Percentiles rank a stretch among this genome's conserved stretches.
Evolutionary conservation across 345 rosid genomes (phyloP).

Genomic region (Viola odorata): DNA sequence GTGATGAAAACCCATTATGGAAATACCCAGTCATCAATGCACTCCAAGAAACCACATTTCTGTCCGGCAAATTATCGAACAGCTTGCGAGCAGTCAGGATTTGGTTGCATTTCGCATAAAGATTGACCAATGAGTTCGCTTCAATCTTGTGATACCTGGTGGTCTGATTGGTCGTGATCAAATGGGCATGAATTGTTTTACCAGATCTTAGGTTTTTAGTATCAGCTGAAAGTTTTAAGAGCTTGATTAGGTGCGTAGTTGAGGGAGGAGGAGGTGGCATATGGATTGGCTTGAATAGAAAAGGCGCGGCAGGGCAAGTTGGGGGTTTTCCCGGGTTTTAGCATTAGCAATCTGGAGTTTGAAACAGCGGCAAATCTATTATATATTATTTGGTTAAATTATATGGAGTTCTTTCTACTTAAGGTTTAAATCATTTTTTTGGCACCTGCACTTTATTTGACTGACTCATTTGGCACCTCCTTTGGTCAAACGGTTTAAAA

Average conservation of each 20-base stretch:
- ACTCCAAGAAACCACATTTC: constrained; percentile 66
- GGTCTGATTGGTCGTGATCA: constrained; percentile 26
- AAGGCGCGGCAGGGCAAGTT: constrained; percentile 6
- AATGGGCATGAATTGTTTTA: constrained; percentile 54
- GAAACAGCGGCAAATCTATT: too few species aligned
- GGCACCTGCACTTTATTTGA: too few species aligned
- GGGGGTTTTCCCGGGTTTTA: not conserved
- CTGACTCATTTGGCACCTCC: too few species aligned
- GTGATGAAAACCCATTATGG: constrained; percentile 34
- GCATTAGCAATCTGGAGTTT: not conserved
- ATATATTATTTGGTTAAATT: too few species aligned
- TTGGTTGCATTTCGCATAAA: constrained; percentile 51
- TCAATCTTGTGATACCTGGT: constrained; percentile 7
- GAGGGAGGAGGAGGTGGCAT: constrained; percentile 3
- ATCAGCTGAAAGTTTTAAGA: constrained; percentile 50
- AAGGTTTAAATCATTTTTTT: too few species aligned
- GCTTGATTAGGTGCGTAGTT: constrained; percentile 23
- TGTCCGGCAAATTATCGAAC: constrained; percentile 53
- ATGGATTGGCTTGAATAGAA: constrained; percentile 9
- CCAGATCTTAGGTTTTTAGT: constrained; percentile 37
- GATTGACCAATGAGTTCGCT: constrained; percentile 45
- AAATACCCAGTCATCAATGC: constrained; percentile 72
- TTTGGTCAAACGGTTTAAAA: too few species aligned
- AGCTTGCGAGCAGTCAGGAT: constrained; percentile 40
- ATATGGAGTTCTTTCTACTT: too few species aligned